Evolutionary conservation across 352 stramenopile species (phyloP).

Genomic region (Globisporangium uncinulatum): DNA sequence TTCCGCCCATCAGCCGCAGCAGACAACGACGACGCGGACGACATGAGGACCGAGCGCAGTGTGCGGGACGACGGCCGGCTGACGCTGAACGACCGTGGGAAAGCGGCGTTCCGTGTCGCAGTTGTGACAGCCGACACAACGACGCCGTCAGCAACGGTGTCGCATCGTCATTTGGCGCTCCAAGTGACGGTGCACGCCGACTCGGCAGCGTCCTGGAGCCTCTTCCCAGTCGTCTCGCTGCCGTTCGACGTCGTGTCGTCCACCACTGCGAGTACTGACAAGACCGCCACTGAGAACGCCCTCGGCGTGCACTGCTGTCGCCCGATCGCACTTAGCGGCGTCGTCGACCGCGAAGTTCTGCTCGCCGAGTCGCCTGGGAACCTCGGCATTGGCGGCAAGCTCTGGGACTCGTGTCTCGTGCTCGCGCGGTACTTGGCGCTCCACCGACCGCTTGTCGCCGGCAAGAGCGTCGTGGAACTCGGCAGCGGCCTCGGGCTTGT

Average conservation of each 20-base stretch:
- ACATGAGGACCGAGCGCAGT: conserved; percentile 5
- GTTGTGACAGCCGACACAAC: conserved; percentile 9
- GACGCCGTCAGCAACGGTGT: too few relatives aligned
- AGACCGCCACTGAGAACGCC: conserved; percentile 17
- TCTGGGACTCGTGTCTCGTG: conserved; percentile 80
- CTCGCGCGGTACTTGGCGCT: conserved; percentile 54
- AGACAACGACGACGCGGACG: conserved; percentile 10
- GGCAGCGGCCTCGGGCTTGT: conserved; percentile 72
- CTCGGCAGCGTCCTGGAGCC: conserved; percentile 33
- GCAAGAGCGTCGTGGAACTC: conserved; percentile 60
- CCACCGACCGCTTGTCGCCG: conserved; percentile 26
- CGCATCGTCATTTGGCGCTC: conserved; percentile 26
- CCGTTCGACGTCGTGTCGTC: conserved; percentile 30
- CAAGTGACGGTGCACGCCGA: conserved; percentile 27
- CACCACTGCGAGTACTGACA: conserved; percentile 3
- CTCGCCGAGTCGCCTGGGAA: conserved; percentile 70
- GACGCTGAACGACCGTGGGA: conserved; percentile 54
- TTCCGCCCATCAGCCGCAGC: conserved; percentile 9
- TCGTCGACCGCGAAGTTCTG: conserved; percentile 45
- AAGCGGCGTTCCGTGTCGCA: conserved; percentile 42
- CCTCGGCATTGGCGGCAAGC: conserved; percentile 73
- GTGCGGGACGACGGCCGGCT: conserved; percentile 25
- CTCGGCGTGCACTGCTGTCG: conserved; percentile 75
- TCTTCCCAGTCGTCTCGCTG: conserved; percentile 66
- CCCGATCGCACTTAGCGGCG: conserved; percentile 37